Conservation (phyloP, 2,329 filamentous ascomycete species). For the Teratosphaeria viscida region DNA sequence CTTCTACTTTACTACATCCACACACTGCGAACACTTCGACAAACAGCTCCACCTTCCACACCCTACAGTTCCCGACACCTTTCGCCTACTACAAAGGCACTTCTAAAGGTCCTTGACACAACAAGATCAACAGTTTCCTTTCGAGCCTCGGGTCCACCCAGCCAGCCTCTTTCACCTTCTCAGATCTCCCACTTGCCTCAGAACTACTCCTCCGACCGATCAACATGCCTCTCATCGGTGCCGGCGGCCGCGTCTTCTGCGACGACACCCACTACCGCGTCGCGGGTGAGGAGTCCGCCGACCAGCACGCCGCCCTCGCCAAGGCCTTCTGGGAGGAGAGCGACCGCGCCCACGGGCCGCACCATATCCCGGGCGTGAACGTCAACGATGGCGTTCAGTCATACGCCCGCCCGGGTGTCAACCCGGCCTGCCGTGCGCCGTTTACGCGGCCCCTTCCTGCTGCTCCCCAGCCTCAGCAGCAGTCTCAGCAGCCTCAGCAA, state of each 20-base stretch:
- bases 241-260: background rate
- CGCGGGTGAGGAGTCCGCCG: background rate
- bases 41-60: no score
- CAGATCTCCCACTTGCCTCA: no score
- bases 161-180: no score
- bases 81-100: no score
- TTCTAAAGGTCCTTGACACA: no score
- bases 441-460: background rate
- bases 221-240: background rate
- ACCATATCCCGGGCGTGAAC: background rate
- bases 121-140: no score
- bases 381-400: background rate
- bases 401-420: background rate
- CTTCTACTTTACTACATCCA: background rate
- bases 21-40: background rate
- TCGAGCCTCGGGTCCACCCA: no score
- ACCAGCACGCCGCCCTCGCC: background rate
- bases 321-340: background rate
- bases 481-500: background rate
- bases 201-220: no score
- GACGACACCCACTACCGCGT: background rate
- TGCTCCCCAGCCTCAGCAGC: background rate
- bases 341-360: background rate
- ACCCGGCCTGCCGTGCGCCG: background rate
- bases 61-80: no score